Evolutionary conservation across 768 basidiomycete genomes (phyloP).

Genomic region (Coprinopsis cinerea): DNA sequence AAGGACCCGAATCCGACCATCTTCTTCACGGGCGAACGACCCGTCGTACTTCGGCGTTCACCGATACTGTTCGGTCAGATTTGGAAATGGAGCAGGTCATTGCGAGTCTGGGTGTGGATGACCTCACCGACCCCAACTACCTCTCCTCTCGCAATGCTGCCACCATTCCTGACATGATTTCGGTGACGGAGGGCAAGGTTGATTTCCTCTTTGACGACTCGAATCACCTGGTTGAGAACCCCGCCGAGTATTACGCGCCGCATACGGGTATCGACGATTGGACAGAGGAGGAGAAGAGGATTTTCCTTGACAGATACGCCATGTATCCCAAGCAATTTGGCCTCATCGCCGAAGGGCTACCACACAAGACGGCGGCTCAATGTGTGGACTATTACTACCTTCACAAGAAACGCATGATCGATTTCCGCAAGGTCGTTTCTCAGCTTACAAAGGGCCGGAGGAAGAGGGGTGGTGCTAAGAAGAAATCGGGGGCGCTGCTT

Average conservation of each 20-base stretch:
- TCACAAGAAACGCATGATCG: constrained; percentile 84
- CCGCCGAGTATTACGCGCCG: constrained; percentile 69
- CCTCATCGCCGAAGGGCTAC: constrained; percentile 73
- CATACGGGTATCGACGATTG: constrained; percentile 76
- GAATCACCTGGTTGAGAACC: constrained; percentile 74
- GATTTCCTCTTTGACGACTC: constrained; percentile 76
- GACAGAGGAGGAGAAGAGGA: constrained; percentile 78
- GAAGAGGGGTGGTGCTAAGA: constrained; percentile 57
- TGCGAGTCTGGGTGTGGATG: constrained; percentile 87
- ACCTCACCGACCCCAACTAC: constrained; percentile 86
- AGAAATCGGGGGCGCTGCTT: constrained; percentile 77
- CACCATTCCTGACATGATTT: constrained; percentile 85
- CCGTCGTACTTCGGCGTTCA: constrained; percentile 67
- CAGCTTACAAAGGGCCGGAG: constrained; percentile 63
- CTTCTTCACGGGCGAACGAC: constrained; percentile 54
- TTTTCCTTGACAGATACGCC: constrained; percentile 78
- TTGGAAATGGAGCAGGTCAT: constrained; percentile 97
- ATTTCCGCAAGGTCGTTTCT: constrained; percentile 74
- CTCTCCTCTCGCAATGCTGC: constrained; percentile 85
- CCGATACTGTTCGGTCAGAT: constrained; percentile 90
- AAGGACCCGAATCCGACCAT: constrained; percentile 33
- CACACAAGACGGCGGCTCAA: constrained; percentile 81
- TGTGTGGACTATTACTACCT: constrained; percentile 94
- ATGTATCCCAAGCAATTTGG: constrained; percentile 93
- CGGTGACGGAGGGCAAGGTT: constrained; percentile 54